Percentiles rank a stretch among this genome's conserved stretches.
Conservation (phyloP, 1,139 yeast genomes). For the Hyphopichia khmerensis region DNA sequence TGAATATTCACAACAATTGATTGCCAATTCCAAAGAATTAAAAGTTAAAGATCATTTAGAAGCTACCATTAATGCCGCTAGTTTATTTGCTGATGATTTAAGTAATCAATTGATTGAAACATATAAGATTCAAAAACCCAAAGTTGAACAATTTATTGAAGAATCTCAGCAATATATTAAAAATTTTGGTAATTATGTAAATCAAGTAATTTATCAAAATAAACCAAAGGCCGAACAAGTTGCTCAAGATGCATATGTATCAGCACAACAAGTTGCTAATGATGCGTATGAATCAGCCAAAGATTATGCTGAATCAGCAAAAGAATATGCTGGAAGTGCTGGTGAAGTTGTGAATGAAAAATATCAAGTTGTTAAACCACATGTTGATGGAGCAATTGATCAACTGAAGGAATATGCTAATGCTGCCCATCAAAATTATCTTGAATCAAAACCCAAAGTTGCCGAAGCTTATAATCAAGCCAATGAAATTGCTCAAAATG, state of each 20-base stretch:
- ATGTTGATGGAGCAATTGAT: conserved; percentile 5
- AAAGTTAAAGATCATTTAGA: conserved; percentile 13
- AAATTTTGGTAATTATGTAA: conserved; percentile 14
- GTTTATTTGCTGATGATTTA: conserved; percentile 10
- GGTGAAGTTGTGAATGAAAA: conserved; percentile 4
- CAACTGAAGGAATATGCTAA: conserved; percentile 3
- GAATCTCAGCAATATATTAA: conserved; percentile 13
- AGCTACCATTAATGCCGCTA: conserved; percentile 18
- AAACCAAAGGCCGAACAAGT: conserved; percentile 9
- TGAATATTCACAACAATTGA: conserved; percentile 17
- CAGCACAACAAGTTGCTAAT: conserved; percentile 5
- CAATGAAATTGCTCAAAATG: conserved; percentile 6
- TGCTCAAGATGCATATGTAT: conserved; percentile 6
- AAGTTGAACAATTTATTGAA: conserved; percentile 18
- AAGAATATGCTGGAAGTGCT: conserved; percentile 6
- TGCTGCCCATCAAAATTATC: conserved; percentile 1
- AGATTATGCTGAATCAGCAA: conserved; percentile 6
- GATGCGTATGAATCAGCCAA: conserved; percentile 4
- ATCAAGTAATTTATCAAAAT: conserved; percentile 11
- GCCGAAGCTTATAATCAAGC: conserved; percentile 3
- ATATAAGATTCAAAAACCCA: conserved; percentile 11
- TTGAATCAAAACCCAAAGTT: background rate
- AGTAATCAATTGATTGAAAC: conserved; percentile 5
- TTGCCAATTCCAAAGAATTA: conserved; percentile 11
- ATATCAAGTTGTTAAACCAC: conserved; percentile 7